phyloP scores from a whole-genome alignment of 371 early-diverging fungal genomes.

The Haplosporangium sp. region DNA sequence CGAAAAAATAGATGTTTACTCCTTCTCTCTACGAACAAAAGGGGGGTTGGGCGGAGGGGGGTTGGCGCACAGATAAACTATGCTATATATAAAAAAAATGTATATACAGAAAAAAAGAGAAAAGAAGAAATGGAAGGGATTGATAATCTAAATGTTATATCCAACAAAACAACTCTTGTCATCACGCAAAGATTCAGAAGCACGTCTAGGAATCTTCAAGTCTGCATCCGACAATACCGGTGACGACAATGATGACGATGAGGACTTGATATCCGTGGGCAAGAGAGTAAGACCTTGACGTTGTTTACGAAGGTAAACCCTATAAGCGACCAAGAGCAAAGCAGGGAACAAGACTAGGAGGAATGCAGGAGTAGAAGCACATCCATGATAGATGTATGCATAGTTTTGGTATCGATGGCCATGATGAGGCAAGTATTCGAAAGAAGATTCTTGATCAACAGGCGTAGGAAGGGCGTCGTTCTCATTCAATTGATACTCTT shows the following conservation, averaged over 20 bases:
- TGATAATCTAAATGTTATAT: not conserved
- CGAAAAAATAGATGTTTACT: too few relatives aligned
- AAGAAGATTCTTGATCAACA: not conserved
- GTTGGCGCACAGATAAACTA: too few relatives aligned
- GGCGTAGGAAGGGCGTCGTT: too few relatives aligned
- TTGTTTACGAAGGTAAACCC: slow-evolving; percentile 3
- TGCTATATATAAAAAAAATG: too few relatives aligned
- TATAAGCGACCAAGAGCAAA: slow-evolving; percentile 3
- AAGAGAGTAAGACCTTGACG: not conserved
- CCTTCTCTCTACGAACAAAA: too few relatives aligned
- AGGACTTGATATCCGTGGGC: too few relatives aligned
- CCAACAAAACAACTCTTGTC: not conserved
- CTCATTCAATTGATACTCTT: not conserved
- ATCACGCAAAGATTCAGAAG: not conserved
- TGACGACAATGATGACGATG: too few relatives aligned
- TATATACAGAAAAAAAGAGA: not conserved
- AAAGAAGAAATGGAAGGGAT: not conserved
- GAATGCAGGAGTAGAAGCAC: not conserved
- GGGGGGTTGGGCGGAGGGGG: too few relatives aligned
- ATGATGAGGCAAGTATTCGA: not conserved
- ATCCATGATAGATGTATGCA: not conserved
- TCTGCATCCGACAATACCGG: not conserved
- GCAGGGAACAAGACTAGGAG: not conserved
- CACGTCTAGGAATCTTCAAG: not conserved
- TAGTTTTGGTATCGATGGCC: not conserved